A percentile compares a stretch with the other conserved stretches of the same genome.
These are phyloP conservation scores for Conringia planisiliqua DNA, from an alignment of 345 rosid species.

Conservation along the genomic window DNA sequence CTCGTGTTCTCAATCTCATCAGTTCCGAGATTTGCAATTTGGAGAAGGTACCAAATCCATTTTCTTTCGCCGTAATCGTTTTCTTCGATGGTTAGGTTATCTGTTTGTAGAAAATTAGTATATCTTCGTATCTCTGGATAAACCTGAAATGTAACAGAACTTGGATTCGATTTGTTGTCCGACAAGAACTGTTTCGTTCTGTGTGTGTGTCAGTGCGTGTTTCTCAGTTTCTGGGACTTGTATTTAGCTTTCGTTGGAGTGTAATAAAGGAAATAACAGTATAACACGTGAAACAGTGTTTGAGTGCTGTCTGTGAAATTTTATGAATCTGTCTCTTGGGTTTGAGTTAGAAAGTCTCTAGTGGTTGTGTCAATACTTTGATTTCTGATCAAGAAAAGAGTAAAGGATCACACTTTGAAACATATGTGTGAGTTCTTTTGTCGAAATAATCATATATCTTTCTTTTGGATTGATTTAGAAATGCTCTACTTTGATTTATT, in stretches of 20 bases:
- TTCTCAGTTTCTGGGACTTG: background rate
- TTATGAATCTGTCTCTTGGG: background rate
- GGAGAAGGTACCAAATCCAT: slow-evolving; percentile 52
- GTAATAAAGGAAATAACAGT: background rate
- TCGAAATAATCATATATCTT: background rate
- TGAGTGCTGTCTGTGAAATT: background rate
- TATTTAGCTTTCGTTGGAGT: background rate
- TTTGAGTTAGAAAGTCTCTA: background rate
- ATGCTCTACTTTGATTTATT: background rate
- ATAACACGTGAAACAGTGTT: background rate
- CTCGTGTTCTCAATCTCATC: slow-evolving; percentile 59
- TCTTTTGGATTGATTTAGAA: background rate
- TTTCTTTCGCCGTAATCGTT: background rate
- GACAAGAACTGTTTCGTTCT: background rate
- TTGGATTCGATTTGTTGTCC: background rate
- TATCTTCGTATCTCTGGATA: background rate
- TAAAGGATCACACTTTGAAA: background rate
- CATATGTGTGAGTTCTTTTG: background rate
- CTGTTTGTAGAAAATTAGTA: background rate
- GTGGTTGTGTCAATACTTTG: background rate
- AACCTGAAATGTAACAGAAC: background rate
- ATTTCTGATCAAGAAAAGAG: background rate
- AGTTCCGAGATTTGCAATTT: slow-evolving; percentile 57
- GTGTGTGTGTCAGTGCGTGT: background rate
- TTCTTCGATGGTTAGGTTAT: background rate